Base-by-base conservation (phyloP, 257 asterid species). In the Solanum virginianum region DNA sequence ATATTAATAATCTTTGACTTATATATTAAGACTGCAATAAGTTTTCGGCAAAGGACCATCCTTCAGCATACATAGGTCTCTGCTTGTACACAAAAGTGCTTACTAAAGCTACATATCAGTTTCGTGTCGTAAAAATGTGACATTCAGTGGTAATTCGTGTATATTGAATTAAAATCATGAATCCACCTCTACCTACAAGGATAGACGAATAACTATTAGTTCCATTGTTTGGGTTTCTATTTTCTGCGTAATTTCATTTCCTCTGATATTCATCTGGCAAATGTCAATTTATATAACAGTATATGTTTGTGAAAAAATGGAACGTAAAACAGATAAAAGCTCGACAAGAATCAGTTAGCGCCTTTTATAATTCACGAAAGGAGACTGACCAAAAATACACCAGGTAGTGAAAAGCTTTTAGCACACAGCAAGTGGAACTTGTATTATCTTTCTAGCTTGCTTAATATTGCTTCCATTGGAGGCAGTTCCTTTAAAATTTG, bases 401-500 rank as follows among this genome's bases (percentile, higher is more conserved):
- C 17, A 75, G 62, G 47, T 71, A 47, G 80, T 39, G 75, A 59
- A 82, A 16, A 77, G 65, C 3, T 79, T 51, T 53, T 16, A 79
- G 65, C 47, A 1, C 82, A 1, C 24, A 71, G 53, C 71, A 82
- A 11, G 51, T 56, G 75, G 17, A 79, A 82, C 80, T 87, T 85
- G 49, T 20, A 85, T 87, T 87, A 96, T 88, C 97, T 90, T 93
- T 96, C 99, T 9, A 96, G 90, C 92, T 93, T 95, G 97, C 98
- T 96, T 86, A 95, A 88, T 83, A 96, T 85, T 84, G 94, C 98
- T 87, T 96, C 99, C 94, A 93, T 88, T 85, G 94, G 92, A 39
- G 99, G 99, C 86, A 96, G 84, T 82, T 96, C 99, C 92, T 94
- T 93, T 83, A 86, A 92, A 39, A 94, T 92, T 85, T 95, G 97